Evolutionary conservation across 2,329 filamentous ascomycete species (phyloP).

Genomic region (Diaporthe ampelina): DNA sequence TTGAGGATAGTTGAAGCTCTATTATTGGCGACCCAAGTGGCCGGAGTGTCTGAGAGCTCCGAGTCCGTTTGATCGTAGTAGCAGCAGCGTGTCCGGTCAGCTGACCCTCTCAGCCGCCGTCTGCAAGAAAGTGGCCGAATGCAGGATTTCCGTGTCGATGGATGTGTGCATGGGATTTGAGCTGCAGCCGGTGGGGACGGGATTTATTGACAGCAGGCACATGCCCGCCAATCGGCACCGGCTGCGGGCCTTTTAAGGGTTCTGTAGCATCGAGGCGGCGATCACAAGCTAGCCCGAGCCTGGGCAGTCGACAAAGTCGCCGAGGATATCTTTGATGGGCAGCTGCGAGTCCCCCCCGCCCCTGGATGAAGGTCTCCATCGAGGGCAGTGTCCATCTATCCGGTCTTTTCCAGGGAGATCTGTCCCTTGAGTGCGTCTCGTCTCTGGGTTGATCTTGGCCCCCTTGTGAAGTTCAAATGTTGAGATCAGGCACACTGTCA

Average conservation of each 20-base stretch:
- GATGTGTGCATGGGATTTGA: too few species aligned
- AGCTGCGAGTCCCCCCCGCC: neutral
- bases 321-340: constrained; percentile 5
- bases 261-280: constrained; percentile 11
- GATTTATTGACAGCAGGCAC: too few species aligned
- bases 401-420: neutral
- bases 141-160: neutral
- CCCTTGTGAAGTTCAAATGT: neutral
- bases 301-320: neutral
- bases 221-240: constrained; percentile 23
- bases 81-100: neutral
- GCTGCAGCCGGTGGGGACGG: too few species aligned
- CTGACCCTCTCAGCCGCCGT: neutral
- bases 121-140: constrained; percentile 10
- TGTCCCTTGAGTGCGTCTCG: constrained; percentile 17
- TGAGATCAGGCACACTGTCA: constrained; percentile 5
- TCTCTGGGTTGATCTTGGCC: constrained; percentile 13
- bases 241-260: neutral
- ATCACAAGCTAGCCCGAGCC: constrained; percentile 13
- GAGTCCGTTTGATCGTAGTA: constrained; percentile 5
- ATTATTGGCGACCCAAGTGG: constrained; percentile 8
- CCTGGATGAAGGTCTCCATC: neutral
- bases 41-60: constrained; percentile 27
- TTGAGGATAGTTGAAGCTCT: neutral
- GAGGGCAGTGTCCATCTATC: neutral